These are phyloP conservation scores for Polytrichum formosum DNA, from an alignment of 225 moss, liverwort and hornwort genomes.

Conservation along the genomic window DNA sequence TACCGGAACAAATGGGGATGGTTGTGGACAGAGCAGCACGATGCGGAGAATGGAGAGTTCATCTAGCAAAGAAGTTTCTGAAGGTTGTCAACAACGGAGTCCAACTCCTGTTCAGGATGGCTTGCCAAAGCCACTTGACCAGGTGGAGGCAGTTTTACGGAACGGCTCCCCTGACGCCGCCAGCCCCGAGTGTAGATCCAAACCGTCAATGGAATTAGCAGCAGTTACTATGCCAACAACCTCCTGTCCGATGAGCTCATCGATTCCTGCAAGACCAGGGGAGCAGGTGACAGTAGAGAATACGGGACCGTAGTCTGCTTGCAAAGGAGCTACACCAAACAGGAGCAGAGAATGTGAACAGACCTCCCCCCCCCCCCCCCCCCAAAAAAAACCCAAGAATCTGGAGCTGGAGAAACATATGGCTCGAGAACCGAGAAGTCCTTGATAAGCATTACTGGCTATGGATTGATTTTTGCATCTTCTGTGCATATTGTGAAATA, in stretches of 20 bases:
- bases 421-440: too few species aligned
- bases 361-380: background rate
- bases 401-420: background rate
- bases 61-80: constrained; percentile 3
- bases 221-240: background rate
- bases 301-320: background rate
- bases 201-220: background rate
- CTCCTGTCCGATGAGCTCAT: background rate
- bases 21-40: background rate
- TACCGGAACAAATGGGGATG: background rate
- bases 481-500: constrained; percentile 9
- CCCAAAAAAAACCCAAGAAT: too few species aligned
- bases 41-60: background rate
- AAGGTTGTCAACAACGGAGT: background rate
- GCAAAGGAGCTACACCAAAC: background rate
- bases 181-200: background rate
- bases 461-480: background rate
- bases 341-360: background rate
- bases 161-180: background rate
- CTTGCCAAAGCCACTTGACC: background rate
- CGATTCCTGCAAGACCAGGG: background rate
- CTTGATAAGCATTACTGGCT: background rate
- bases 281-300: background rate
- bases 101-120: background rate
- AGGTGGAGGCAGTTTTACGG: background rate